Percentiles rank a stretch among this genome's conserved stretches.
Conservation (phyloP, 345 rosid genomes). For the Rhodamnia argentea region DNA sequence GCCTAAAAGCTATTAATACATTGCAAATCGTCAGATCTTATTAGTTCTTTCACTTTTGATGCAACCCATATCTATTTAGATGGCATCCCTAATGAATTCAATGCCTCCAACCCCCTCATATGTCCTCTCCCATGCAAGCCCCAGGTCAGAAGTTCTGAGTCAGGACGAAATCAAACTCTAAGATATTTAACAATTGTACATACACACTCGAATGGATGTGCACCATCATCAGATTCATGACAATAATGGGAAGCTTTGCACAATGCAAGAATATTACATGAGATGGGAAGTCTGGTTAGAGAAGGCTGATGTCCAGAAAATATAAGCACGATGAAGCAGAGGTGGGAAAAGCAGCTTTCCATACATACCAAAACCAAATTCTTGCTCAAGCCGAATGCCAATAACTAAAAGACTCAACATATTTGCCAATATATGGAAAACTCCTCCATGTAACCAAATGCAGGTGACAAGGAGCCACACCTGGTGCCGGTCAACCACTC, state of each 20-base stretch:
- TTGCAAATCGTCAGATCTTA: neutral
- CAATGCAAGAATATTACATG: neutral
- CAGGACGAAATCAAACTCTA: neutral
- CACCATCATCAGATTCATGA: neutral
- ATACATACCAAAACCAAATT: constrained; percentile 79
- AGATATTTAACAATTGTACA: neutral
- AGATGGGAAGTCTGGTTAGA: neutral
- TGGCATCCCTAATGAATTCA: neutral
- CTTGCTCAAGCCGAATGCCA: constrained; percentile 83
- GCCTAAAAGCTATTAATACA: neutral
- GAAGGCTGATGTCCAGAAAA: neutral
- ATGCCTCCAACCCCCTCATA: neutral
- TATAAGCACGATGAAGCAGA: neutral
- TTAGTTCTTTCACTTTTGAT: neutral
- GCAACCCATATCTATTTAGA: neutral
- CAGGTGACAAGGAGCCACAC: constrained; percentile 86
- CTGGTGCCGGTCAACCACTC: constrained; percentile 51
- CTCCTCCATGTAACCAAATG: constrained; percentile 88
- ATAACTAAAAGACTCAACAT: constrained; percentile 82
- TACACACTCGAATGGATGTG: neutral
- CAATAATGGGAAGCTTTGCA: neutral
- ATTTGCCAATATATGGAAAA: constrained; percentile 74
- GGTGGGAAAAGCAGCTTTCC: neutral
- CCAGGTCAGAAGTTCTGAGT: neutral
- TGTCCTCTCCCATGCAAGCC: neutral